Percentiles rank a stretch among this genome's conserved stretches.
Conservation (phyloP, 2,329 filamentous ascomycete species). For the Stachybotrys echinatus region DNA sequence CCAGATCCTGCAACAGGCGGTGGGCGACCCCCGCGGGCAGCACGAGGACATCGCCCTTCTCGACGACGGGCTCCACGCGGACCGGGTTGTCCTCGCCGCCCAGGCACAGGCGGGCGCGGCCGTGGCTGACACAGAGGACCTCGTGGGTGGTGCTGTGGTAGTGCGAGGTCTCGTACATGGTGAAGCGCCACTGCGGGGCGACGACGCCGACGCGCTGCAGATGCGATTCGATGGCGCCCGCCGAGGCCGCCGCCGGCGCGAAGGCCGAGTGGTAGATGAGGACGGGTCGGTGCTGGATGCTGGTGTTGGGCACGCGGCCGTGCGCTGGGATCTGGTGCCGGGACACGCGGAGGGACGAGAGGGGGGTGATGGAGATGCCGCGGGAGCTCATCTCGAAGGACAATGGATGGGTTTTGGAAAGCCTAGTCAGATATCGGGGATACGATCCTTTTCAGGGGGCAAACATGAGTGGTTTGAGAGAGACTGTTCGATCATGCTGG, state of each 20-base stretch:
- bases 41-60: constrained; percentile 58
- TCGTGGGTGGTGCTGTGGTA: constrained; percentile 66
- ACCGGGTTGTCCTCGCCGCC: constrained; percentile 57
- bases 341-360: constrained; percentile 49
- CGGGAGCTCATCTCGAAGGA: background rate
- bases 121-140: constrained; percentile 54
- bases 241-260: constrained; percentile 26
- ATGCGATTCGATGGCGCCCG: constrained; percentile 50
- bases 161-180: constrained; percentile 62
- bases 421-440: no score
- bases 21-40: constrained; percentile 63
- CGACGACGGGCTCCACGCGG: constrained; percentile 49
- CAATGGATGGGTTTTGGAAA: no score
- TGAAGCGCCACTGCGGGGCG: constrained; percentile 60
- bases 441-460: no score
- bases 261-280: constrained; percentile 62
- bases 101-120: constrained; percentile 58
- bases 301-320: constrained; percentile 57
- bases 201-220: constrained; percentile 49
- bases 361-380: constrained; percentile 5
- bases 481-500: no score
- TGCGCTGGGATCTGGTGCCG: constrained; percentile 54
- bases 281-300: constrained; percentile 56
- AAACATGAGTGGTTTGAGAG: no score
- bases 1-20: constrained; percentile 51